A percentile compares a stretch with the other conserved stretches of the same genome.
Evolutionary conservation across 805 yeast genomes (phyloP).

Genomic region (Pichia thaimueangensis): DNA sequence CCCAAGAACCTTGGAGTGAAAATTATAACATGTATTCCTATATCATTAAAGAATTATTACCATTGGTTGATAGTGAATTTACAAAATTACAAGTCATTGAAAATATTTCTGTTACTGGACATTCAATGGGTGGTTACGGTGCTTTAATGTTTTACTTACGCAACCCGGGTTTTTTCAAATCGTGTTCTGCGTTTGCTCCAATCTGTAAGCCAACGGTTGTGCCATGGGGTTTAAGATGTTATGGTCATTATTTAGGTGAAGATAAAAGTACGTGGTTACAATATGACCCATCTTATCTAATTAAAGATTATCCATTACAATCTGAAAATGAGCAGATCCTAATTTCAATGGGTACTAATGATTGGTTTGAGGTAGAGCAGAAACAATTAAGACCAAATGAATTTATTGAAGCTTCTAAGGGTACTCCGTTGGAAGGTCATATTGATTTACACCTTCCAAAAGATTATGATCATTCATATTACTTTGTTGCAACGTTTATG

Average conservation of each 20-base stretch:
- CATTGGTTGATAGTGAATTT: conserved; percentile 37
- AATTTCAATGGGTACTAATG: conserved; percentile 78
- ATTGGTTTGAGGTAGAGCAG: conserved; percentile 52
- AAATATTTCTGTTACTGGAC: conserved; percentile 80
- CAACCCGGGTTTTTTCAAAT: conserved; percentile 65
- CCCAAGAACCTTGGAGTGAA: conserved; percentile 58
- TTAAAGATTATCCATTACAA: conserved; percentile 43
- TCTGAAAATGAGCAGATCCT: conserved; percentile 46
- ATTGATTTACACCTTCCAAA: conserved; percentile 59
- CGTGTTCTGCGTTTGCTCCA: conserved; percentile 89
- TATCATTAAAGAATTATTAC: conserved; percentile 66
- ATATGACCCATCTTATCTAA: conserved; percentile 81
- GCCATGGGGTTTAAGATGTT: conserved; percentile 88
- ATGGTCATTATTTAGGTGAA: conserved; percentile 67
- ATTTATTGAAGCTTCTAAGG: conserved; percentile 53
- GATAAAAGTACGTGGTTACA: conserved; percentile 56
- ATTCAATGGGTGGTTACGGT: conserved; percentile 98
- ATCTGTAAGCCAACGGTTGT: conserved; percentile 70
- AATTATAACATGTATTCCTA: conserved; percentile 87
- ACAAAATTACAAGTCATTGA: conserved; percentile 49
- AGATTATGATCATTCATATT: conserved; percentile 90
- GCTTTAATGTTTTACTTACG: conserved; percentile 64
- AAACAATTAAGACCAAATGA: conserved; percentile 70
- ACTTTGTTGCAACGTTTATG: conserved; percentile 72
- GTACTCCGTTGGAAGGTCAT: conserved; percentile 51